Base-by-base conservation (phyloP, 2,329 filamentous ascomycete species). In the Ophiostoma piceae region DNA sequence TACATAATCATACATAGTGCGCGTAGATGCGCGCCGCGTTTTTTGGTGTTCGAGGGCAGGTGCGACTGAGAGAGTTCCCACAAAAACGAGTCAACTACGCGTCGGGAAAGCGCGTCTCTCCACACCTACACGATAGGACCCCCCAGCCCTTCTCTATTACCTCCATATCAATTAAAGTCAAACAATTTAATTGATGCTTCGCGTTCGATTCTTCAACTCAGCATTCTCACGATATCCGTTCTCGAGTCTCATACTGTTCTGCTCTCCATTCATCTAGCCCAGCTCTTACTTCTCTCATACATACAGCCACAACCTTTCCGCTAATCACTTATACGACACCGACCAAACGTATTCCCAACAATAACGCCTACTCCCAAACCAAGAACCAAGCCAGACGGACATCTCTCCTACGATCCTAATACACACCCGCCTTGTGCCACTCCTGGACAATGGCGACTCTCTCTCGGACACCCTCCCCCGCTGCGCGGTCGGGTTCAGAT, bases 401-500 rank as follows among this genome's bases (percentile, higher is more conserved):
- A 32, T 32, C 14, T 62, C 6, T 6, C 6, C 26, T 16, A 62
- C 57, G 12, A 29, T 19, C 16, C 19, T 16, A 2, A 62, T 32
- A 62, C 22, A 32, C 14, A 26, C 26, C 22, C 26, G 26, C 5
- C 57, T 19, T 14, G 9, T 26, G 22, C 51, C 51, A 57, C 22
- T 57, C n/a, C 26, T 7, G 51, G 57, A 62, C 22, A 47, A 73
- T 74, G 73, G 70, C 70, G 35, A 39, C 70, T 12, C 60, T 71
- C 11, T 74, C 74, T 1, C 70, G 74, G 66, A 74, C 74, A 37
- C 74, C 74, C 22, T 74, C 74, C 16, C 74, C 73, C 26, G 67
- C 83, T 51, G 81, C 82, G 68, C 77, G 81, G n/a, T 83, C 84
- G 62, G 82, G 82, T 57, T 77, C 77, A 35, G 80, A 78, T 64